These are phyloP conservation scores for Kodamaea kaohsiungensis DNA, from an alignment of 805 yeast species.

Conservation along the genomic window DNA sequence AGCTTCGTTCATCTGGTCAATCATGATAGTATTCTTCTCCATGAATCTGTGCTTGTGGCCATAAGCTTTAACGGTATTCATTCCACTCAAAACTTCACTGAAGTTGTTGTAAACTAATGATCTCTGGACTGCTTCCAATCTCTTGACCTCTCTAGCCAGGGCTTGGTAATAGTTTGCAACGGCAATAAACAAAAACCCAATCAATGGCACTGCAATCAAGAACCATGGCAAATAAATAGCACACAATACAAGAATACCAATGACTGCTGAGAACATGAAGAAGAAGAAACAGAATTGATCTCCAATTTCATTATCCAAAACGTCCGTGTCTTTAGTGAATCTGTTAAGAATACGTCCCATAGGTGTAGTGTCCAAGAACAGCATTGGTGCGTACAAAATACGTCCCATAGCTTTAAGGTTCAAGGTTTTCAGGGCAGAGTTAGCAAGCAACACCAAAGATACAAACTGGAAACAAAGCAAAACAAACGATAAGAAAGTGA, in stretches of 20 bases:
- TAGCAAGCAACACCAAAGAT: constrained; percentile 38
- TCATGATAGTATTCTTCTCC: constrained; percentile 41
- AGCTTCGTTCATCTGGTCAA: constrained; percentile 68
- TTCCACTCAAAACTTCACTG: constrained; percentile 68
- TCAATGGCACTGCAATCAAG: constrained; percentile 62
- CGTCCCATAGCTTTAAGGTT: constrained; percentile 61
- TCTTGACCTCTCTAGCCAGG: constrained; percentile 71
- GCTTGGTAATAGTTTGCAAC: constrained; percentile 63
- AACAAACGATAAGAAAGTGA: constrained; percentile 51
- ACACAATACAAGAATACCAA: constrained; percentile 64
- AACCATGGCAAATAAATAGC: constrained; percentile 74
- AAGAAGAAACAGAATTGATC: constrained; percentile 66
- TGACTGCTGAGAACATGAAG: constrained; percentile 51
- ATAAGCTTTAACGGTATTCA: constrained; percentile 64
- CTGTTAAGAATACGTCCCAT: constrained; percentile 83
- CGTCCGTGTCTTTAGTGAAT: constrained; percentile 85
- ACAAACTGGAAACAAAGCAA: constrained; percentile 45
- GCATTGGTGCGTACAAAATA: constrained; percentile 78
- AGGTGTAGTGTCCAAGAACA: constrained; percentile 82
- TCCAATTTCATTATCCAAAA: constrained; percentile 73
- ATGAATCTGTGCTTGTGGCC: constrained; percentile 48
- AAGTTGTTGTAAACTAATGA: constrained; percentile 71
- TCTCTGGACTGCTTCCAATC: constrained; percentile 71
- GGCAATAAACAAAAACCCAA: constrained; percentile 43
- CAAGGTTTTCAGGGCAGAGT: constrained; percentile 56